Evolutionary conservation across 1,284 basidiomycete genomes (phyloP).

Genomic region (Rhodotorula sp.): DNA sequence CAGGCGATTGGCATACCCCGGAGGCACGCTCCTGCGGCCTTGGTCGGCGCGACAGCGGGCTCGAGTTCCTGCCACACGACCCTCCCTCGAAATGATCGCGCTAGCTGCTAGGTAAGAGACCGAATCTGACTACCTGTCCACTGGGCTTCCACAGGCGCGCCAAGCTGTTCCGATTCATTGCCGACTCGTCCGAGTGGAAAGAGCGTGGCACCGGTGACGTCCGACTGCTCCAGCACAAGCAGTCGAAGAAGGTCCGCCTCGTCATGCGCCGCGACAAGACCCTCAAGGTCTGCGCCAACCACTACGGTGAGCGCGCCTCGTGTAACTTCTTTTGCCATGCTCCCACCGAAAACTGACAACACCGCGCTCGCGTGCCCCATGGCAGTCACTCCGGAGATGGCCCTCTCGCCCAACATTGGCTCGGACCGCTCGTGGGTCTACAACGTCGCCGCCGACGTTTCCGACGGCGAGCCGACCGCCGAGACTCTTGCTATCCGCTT

Average conservation of each 20-base stretch:
- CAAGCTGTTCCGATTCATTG: constrained; percentile 95
- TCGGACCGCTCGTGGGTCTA: constrained; percentile 99
- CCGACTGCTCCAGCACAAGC: constrained; percentile 81
- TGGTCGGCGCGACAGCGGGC: too few species aligned
- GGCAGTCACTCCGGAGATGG: constrained; percentile 85
- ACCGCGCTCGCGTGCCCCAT: too few species aligned
- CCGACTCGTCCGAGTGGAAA: constrained; percentile 86
- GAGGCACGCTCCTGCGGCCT: too few species aligned
- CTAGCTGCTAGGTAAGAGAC: neutral
- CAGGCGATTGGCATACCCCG: too few species aligned
- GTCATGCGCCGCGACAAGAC: constrained; percentile 99
- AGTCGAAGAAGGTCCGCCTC: constrained; percentile 86
- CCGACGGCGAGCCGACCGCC: constrained; percentile 80
- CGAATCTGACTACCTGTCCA: neutral
- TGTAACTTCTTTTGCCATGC: too few species aligned
- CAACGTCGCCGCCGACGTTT: constrained; percentile 88
- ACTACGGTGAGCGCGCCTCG: constrained; percentile 68
- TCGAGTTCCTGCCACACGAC: too few species aligned
- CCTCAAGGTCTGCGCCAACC: constrained; percentile 98
- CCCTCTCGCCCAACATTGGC: constrained; percentile 94
- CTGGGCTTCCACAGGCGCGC: constrained; percentile 68
- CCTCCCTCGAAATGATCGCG: neutral
- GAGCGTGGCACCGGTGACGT: constrained; percentile 92
- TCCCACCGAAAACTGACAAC: neutral
- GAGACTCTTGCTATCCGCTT: constrained; percentile 99